A percentile compares a stretch with the other conserved stretches of the same genome.
Conservation (phyloP, 2,329 filamentous ascomycete genomes). For the Aspergillus sp. region DNA sequence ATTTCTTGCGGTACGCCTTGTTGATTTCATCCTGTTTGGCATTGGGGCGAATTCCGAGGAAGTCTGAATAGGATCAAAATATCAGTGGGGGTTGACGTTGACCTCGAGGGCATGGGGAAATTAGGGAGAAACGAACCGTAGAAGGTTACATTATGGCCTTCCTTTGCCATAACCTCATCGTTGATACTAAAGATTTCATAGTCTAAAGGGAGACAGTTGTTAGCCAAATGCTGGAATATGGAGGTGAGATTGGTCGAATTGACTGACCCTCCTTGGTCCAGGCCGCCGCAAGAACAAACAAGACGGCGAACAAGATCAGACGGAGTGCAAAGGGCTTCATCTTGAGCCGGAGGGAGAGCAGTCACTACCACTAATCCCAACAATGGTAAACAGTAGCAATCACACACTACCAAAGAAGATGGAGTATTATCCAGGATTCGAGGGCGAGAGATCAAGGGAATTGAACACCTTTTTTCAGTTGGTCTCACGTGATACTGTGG, state of each 20-base stretch:
- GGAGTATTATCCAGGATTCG: no score
- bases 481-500: no score
- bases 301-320: constrained; percentile 64
- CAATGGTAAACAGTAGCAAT: neutral
- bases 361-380: constrained; percentile 18
- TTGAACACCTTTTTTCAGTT: no score
- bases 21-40: constrained; percentile 84
- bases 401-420: no score
- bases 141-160: constrained; percentile 79
- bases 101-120: neutral
- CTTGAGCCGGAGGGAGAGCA: constrained; percentile 29
- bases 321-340: constrained; percentile 67
- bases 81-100: constrained; percentile 1
- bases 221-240: neutral
- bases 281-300: constrained; percentile 64
- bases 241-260: constrained; percentile 5
- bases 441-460: no score
- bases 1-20: constrained; percentile 89
- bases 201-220: constrained; percentile 50
- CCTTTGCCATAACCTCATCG: constrained; percentile 73
- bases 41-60: constrained; percentile 68
- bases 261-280: constrained; percentile 82
- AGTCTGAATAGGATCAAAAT: constrained; percentile 49
- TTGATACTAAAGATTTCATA: constrained; percentile 96
- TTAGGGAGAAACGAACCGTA: constrained; percentile 53